A percentile compares a stretch with the other conserved stretches of the same genome.
phyloP scores from a whole-genome alignment of 2,329 filamentous ascomycete genomes.

The Grosmannia huntii region DNA sequence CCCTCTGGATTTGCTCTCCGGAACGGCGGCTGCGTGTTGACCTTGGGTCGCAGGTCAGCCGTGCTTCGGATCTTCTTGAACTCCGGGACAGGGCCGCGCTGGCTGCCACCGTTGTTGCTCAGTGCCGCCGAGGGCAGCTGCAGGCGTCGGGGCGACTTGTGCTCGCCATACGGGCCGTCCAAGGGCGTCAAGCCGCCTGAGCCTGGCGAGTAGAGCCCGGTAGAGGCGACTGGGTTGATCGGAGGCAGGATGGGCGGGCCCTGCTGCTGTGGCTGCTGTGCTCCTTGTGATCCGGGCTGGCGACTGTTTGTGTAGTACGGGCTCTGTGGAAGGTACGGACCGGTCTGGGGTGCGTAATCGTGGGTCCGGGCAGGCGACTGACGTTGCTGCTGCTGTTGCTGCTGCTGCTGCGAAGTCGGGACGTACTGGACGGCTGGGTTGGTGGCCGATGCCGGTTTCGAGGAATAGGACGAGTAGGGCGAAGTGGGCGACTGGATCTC shows the following conservation, averaged over 20 bases:
- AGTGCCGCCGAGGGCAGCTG: slow-evolving; percentile 15
- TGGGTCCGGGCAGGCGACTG: slow-evolving; percentile 65
- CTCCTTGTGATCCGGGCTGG: slow-evolving; percentile 18
- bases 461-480: slow-evolving; percentile 60
- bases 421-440: slow-evolving; percentile 28
- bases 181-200: slow-evolving; percentile 54
- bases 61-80: slow-evolving; percentile 67
- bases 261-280: slow-evolving; percentile 25
- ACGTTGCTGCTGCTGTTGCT: slow-evolving; percentile 23
- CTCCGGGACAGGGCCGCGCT: slow-evolving; percentile 65
- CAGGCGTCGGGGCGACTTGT: slow-evolving; percentile 41
- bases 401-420: slow-evolving; percentile 17
- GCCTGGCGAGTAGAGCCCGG: slow-evolving; percentile 46
- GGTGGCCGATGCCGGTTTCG: slow-evolving; percentile 38
- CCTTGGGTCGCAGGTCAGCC: slow-evolving; percentile 65
- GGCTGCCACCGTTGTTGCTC: slow-evolving; percentile 1
- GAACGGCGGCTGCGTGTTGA: slow-evolving; percentile 81
- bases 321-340: slow-evolving; percentile 26
- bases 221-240: slow-evolving; percentile 46
- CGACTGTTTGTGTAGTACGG: slow-evolving; percentile 42
- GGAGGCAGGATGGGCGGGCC: slow-evolving; percentile 50
- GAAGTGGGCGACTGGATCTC: slow-evolving; percentile 71
- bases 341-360: slow-evolving; percentile 36
- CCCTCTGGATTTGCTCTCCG: slow-evolving; percentile 91
- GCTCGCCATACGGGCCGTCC: slow-evolving; percentile 50